Evolutionary conservation across 148 eudicot species (phyloP).

Genomic region (Arbutus unedo): DNA sequence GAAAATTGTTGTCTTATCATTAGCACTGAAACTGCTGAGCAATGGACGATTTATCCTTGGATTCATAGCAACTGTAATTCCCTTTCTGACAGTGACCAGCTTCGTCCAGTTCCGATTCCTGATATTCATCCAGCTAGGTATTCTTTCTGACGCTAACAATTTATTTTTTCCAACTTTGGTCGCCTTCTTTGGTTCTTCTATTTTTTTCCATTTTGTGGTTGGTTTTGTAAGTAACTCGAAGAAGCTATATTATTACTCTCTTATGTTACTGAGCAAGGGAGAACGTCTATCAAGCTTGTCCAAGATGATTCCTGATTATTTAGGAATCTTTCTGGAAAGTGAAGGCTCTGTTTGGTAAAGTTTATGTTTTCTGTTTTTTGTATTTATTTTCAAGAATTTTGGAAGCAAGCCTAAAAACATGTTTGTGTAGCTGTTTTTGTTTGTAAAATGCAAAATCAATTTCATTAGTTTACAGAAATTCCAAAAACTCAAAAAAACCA

Average conservation of each 20-base stretch:
- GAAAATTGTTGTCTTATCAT: constrained; percentile 11
- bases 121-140: constrained; percentile 97
- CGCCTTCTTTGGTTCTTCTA: constrained; percentile 7
- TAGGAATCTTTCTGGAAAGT: neutral
- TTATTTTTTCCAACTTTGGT: neutral
- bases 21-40: constrained; percentile 61
- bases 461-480: too few species aligned
- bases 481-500: too few species aligned
- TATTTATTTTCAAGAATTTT: too few species aligned
- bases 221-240: neutral
- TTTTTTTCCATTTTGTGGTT: neutral
- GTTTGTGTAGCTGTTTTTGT: too few species aligned
- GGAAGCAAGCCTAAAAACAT: too few species aligned
- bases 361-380: too few species aligned
- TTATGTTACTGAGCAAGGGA: neutral
- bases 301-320: neutral
- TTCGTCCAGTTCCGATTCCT: constrained; percentile 82
- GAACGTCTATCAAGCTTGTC: neutral
- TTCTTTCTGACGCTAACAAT: constrained; percentile 17
- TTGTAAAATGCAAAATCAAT: too few species aligned
- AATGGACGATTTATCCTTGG: constrained; percentile 98
- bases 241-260: neutral
- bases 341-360: neutral
- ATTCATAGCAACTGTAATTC: constrained; percentile 97
- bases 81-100: constrained; percentile 81